A percentile compares a stretch with the other conserved stretches of the same genome.
These are phyloP conservation scores for Candida arabinofermentans DNA, from an alignment of 805 yeast genomes.

Conservation along the genomic window DNA sequence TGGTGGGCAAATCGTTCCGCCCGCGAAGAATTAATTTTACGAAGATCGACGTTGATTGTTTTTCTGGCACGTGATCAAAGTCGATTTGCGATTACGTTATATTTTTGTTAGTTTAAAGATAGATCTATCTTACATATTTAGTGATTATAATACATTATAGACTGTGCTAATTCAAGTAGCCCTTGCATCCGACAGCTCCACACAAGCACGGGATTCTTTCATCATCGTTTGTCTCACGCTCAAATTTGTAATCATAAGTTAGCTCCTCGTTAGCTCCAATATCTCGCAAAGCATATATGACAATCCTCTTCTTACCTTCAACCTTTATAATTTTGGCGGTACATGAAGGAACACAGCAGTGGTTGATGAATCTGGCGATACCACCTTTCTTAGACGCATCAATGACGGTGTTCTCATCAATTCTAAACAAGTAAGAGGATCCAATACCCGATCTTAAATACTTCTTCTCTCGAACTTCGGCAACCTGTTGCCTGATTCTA, in stretches of 20 bases:
- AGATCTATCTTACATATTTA: no score
- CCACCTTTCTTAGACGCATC: slow-evolving; percentile 98
- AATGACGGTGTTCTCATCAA: slow-evolving; percentile 90
- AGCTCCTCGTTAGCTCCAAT: slow-evolving; percentile 86
- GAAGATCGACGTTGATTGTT: no score
- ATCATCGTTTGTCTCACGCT: slow-evolving; percentile 81
- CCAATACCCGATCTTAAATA: slow-evolving; percentile 92
- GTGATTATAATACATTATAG: no score
- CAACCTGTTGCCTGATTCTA: slow-evolving; percentile 86
- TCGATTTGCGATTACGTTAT: no score
- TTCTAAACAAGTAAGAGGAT: slow-evolving; percentile 85
- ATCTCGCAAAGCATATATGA: slow-evolving; percentile 87
- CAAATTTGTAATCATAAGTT: slow-evolving; percentile 95
- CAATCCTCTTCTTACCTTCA: slow-evolving; percentile 90
- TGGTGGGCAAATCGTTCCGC: no score
- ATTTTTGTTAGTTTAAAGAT: no score
- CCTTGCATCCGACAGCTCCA: slow-evolving; percentile 94
- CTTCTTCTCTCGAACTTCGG: slow-evolving; percentile 84
- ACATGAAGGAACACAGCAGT: slow-evolving; percentile 96
- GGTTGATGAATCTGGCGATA: slow-evolving; percentile 94
- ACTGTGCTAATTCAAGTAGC: slow-evolving; percentile 77
- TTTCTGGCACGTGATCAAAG: no score
- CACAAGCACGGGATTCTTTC: slow-evolving; percentile 89
- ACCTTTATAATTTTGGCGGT: slow-evolving; percentile 95
- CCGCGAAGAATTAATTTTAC: no score